Conservation (phyloP, 2,329 filamentous ascomycete genomes). For the Claviceps citrina region DNA sequence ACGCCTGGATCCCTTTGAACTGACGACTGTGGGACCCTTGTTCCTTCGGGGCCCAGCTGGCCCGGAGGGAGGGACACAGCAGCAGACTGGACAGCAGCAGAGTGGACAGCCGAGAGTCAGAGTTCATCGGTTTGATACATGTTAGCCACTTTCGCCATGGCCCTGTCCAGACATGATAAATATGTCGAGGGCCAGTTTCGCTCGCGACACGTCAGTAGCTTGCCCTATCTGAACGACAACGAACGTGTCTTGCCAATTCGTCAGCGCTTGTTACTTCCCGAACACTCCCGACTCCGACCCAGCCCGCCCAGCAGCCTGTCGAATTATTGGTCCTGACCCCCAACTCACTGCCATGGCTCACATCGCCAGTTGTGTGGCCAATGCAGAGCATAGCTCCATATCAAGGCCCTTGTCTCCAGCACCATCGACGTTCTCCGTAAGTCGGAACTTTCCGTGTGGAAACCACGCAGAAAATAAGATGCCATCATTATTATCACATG, state of each 20-base stretch:
- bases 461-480: not conserved
- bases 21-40: constrained; percentile 1
- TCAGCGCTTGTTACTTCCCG: too few relatives aligned
- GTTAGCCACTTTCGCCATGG: not conserved
- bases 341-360: constrained; percentile 38
- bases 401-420: constrained; percentile 33
- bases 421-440: constrained; percentile 30
- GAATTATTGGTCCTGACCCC: too few relatives aligned
- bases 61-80: too few relatives aligned
- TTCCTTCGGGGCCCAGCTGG: too few relatives aligned
- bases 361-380: constrained; percentile 43
- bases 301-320: too few relatives aligned
- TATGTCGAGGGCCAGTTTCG: not conserved
- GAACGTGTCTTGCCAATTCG: not conserved
- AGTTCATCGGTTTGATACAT: not conserved
- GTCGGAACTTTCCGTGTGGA: not conserved
- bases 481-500: not conserved
- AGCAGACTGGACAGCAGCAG: too few relatives aligned
- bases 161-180: not conserved
- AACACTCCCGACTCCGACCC: too few relatives aligned
- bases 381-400: constrained; percentile 35
- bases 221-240: not conserved
- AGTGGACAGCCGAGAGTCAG: not conserved
- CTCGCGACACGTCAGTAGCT: not conserved
- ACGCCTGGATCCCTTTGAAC: not conserved